phyloP scores from a whole-genome alignment of 2,329 filamentous ascomycete species.

The Colletotrichum coccodes region DNA sequence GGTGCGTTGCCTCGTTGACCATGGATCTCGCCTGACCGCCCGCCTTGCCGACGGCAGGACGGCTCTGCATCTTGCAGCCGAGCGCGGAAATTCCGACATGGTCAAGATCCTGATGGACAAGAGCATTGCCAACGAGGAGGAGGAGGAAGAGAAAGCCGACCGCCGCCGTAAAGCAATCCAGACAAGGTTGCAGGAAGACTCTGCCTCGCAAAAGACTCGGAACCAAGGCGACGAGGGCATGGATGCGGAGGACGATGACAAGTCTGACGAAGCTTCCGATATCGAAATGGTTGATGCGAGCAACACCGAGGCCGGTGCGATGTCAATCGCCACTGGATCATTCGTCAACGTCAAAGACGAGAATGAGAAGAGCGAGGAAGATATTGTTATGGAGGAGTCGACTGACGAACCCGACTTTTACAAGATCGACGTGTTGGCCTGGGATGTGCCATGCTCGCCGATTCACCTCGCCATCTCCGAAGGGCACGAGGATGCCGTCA shows the following conservation, averaged over 20 bases:
- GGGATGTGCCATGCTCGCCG: slow-evolving; percentile 80
- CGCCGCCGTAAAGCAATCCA: slow-evolving; percentile 52
- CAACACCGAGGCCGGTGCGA: slow-evolving; percentile 61
- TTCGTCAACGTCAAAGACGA: slow-evolving; percentile 74
- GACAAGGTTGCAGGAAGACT: slow-evolving; percentile 38
- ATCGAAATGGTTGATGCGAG: slow-evolving; percentile 57
- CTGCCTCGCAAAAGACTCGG: slow-evolving; percentile 36
- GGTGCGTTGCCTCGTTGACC: slow-evolving; percentile 76
- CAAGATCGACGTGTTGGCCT: slow-evolving; percentile 80
- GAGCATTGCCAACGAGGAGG: slow-evolving; percentile 78
- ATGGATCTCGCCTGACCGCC: slow-evolving; percentile 77
- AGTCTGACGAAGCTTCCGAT: slow-evolving; percentile 49
- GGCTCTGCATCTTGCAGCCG: slow-evolving; percentile 83
- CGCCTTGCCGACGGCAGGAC: slow-evolving; percentile 83
- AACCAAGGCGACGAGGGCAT: slow-evolving; percentile 38
- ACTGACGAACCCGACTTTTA: slow-evolving; percentile 81
- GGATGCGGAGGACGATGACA: slow-evolving; percentile 44
- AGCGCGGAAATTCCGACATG: slow-evolving; percentile 74
- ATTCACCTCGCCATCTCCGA: slow-evolving; percentile 82
- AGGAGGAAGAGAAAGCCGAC: slow-evolving; percentile 69
- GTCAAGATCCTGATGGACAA: slow-evolving; percentile 78
- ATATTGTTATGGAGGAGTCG: slow-evolving; percentile 60
- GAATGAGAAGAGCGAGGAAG: slow-evolving; percentile 45
- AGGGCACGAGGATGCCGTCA: slow-evolving; percentile 76
- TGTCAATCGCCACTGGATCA: slow-evolving; percentile 73